Base-by-base conservation (phyloP, 75 land plant genomes). In the Cupressus sempervirens region DNA sequence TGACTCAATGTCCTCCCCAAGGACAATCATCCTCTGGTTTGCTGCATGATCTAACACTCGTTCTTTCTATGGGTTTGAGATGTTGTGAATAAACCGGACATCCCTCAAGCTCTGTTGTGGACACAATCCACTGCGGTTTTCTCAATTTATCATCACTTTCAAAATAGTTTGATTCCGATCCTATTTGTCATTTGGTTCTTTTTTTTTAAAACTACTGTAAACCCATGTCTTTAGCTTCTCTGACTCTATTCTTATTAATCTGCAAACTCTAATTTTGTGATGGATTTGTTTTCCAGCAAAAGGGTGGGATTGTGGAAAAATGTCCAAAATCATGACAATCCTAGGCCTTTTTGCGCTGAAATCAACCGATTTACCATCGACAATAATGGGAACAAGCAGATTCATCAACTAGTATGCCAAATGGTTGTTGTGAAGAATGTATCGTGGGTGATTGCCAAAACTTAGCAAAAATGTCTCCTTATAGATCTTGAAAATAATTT, bases 31-130 rank as follows among this genome's bases (percentile, higher is more conserved):
- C 80, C 80, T 77, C 80, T 48, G 2, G 80, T 77, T 1, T 77
- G 46, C 30, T 83, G 75, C 73, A 83, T 83, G 4, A 11, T 83
- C n/a, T 83, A 62, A 41, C 26, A 83, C 15, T 36, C 84, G 5
- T 83, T 83, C 35, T 75, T 83, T 50, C 40, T 32, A 13, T 83
- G 84, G 84, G 72, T 30, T n/a, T 75, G n/a, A n/a, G 29, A 67
- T 8, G 68, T 83, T 40, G 84, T 75, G 26, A 83, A 83, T 41
- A 83, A 83, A 9, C 35, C 26, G 45, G 16, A 54, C 4, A 83
- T 83, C 11, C 84, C 75, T n/a, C 84, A 68, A 3, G 84, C 72
- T 41, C 8, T 41, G 8, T 83, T 83, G n/a, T 83, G 84, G 84
- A 36, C 84, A 20, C 84, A 83, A 13, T 83, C 84, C 3, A 29